These are phyloP conservation scores for Rubroboletus satanas DNA, from an alignment of 768 basidiomycete species.

Conservation along the genomic window DNA sequence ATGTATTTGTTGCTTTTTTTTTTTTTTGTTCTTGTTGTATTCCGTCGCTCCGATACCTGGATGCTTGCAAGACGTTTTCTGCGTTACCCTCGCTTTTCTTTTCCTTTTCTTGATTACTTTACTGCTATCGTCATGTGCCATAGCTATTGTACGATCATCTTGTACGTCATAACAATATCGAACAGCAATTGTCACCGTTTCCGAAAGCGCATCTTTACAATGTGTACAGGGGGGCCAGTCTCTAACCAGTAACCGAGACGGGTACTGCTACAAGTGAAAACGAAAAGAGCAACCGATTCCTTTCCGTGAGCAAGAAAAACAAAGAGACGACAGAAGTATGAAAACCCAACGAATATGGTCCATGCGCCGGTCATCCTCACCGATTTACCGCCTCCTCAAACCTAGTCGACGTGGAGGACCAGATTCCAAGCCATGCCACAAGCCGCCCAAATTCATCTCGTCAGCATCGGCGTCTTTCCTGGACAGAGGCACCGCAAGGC, in stretches of 20 bases:
- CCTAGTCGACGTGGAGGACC: constrained; percentile 7
- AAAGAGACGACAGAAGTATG: neutral
- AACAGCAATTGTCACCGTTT: neutral
- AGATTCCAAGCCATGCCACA: constrained; percentile 6
- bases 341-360: constrained; percentile 5
- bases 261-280: neutral
- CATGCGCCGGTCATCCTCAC: neutral
- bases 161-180: neutral
- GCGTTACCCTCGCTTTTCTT: neutral
- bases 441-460: constrained; percentile 30
- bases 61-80: neutral
- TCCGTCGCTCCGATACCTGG: constrained; percentile 1
- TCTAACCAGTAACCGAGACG: neutral
- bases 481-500: constrained; percentile 3
- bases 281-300: neutral
- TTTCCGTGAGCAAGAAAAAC: neutral
- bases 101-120: neutral
- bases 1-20: neutral
- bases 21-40: neutral
- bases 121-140: neutral
- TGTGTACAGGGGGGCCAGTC: too few species aligned
- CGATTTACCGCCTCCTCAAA: constrained; percentile 8
- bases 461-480: constrained; percentile 11
- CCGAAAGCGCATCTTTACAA: neutral
- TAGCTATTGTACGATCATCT: neutral